Percentiles rank a stretch among this genome's conserved stretches.
Conservation (phyloP, 202 grass and related monocot species). For the Setaria viridis region DNA sequence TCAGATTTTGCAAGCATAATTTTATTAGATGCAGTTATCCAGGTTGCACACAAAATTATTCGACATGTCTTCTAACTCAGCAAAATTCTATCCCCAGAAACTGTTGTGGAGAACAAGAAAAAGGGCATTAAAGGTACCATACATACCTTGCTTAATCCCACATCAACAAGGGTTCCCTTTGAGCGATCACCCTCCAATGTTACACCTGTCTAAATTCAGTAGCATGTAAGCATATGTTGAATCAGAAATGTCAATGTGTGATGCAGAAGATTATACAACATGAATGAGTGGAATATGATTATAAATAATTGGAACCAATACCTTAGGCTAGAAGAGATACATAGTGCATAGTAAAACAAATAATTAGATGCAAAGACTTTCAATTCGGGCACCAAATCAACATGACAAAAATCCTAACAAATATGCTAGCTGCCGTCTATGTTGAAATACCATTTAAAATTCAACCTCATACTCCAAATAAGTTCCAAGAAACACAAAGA, state of each 20-base stretch:
- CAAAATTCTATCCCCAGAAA: slow-evolving; percentile 20
- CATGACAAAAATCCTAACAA: slow-evolving; percentile 16
- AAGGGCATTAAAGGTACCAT: slow-evolving; percentile 13
- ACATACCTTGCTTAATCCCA: slow-evolving; percentile 94
- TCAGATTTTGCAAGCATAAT: not conserved
- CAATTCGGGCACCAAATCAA: not conserved
- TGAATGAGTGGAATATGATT: not conserved
- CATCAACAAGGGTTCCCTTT: slow-evolving; percentile 82
- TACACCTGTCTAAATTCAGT: slow-evolving; percentile 69
- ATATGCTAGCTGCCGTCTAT: not conserved
- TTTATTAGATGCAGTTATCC: not conserved
- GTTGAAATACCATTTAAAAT: not conserved
- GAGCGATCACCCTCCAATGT: slow-evolving; percentile 76
- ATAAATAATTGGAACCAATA: not conserved
- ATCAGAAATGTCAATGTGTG: slow-evolving; percentile 6
- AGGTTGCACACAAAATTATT: not conserved
- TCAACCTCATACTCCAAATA: slow-evolving; percentile 1
- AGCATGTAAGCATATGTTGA: slow-evolving; percentile 45
- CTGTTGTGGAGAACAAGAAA: not conserved
- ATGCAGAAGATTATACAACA: slow-evolving; percentile 5
- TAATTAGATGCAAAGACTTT: not conserved
- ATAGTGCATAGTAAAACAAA: not conserved
- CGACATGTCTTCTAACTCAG: not conserved
- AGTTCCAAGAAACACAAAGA: not conserved
- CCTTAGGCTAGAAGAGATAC: not conserved